phyloP scores from a whole-genome alignment of 371 early-diverging fungal genomes.

The Lichtheimia corymbifera region DNA sequence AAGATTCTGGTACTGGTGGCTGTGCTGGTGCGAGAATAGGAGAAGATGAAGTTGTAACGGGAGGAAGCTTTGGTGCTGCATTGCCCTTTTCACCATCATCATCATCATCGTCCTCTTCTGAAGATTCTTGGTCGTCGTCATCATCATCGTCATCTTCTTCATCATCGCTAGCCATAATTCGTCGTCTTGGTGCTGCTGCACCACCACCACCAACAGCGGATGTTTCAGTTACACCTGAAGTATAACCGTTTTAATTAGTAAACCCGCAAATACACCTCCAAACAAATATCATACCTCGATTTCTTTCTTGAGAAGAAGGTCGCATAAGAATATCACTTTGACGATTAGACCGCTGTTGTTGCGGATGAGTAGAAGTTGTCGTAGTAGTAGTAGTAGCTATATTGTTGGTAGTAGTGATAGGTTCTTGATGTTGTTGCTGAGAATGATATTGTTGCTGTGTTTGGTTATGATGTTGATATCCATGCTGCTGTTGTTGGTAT shows the following conservation, averaged over 20 bases:
- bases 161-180: slow-evolving; percentile 16
- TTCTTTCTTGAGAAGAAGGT: slow-evolving; percentile 1
- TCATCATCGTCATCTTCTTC: slow-evolving; percentile 23
- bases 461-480: slow-evolving; percentile 18
- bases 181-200: background rate
- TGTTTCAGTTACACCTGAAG: background rate
- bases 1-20: no score
- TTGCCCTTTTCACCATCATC: background rate
- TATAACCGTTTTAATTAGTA: background rate
- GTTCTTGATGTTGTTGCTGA: slow-evolving; percentile 14
- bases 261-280: no score
- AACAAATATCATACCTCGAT: background rate
- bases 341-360: background rate
- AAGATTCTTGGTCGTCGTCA: slow-evolving; percentile 11
- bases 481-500: slow-evolving; percentile 6
- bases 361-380: background rate
- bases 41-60: slow-evolving; percentile 4
- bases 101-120: slow-evolving; percentile 7
- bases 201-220: background rate
- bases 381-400: background rate
- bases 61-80: background rate
- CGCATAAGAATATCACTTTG: background rate
- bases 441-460: slow-evolving; percentile 12
- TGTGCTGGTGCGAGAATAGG: slow-evolving; percentile 1
- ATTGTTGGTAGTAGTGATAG: background rate